phyloP scores from a whole-genome alignment of 257 asterid genomes.

The Ehretia macrophylla region DNA sequence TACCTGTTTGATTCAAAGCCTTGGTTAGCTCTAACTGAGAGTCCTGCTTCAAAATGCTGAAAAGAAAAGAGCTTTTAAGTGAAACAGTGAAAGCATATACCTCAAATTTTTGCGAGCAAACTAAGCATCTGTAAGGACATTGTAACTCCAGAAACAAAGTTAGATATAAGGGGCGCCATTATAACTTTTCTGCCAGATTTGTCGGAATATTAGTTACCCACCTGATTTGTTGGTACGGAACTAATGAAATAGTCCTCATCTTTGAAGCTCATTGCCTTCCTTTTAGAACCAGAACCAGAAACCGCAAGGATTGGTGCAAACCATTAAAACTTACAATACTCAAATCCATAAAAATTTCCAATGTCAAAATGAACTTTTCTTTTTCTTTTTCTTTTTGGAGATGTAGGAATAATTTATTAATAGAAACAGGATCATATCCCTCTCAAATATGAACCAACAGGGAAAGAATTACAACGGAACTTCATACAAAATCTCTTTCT shows the following conservation, averaged over 20 bases:
- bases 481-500: too few species aligned
- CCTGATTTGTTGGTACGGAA: slow-evolving; percentile 92
- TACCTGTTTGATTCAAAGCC: slow-evolving; percentile 80
- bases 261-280: slow-evolving; percentile 74
- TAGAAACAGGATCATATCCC: too few species aligned
- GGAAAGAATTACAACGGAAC: too few species aligned
- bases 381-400: too few species aligned
- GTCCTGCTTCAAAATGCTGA: slow-evolving; percentile 99
- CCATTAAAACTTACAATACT: not conserved
- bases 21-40: slow-evolving; percentile 58
- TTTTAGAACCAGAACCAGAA: slow-evolving; percentile 79
- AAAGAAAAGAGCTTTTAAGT: slow-evolving; percentile 14
- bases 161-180: not conserved
- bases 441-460: too few species aligned
- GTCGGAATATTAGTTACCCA: slow-evolving; percentile 12
- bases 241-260: slow-evolving; percentile 92
- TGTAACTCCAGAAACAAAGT: not conserved
- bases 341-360: not conserved
- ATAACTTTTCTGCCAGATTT: not conserved
- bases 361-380: not conserved
- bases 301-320: slow-evolving; percentile 25
- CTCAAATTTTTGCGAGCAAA: not conserved
- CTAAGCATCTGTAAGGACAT: not conserved
- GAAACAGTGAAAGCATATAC: not conserved
- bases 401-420: too few species aligned